These are phyloP conservation scores for Phytophthora tentaculata DNA, from an alignment of 352 stramenopile genomes.

Conservation along the genomic window DNA sequence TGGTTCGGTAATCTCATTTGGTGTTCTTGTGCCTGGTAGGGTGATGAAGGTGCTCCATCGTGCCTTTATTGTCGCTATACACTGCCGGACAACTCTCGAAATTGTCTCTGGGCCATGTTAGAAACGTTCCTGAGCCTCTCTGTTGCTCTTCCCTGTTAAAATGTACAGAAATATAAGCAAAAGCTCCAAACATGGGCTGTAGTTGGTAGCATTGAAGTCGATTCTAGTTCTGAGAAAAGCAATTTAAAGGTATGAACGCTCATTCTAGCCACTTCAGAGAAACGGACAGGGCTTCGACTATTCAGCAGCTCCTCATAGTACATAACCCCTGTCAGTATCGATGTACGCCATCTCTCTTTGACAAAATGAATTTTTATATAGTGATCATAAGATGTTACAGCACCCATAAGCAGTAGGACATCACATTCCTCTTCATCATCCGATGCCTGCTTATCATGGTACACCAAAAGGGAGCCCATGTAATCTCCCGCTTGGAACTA, in stretches of 20 bases:
- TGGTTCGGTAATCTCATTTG: neutral
- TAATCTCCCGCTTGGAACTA: neutral
- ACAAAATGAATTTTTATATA: slow-evolving; percentile 2
- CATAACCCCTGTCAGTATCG: neutral
- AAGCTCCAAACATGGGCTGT: neutral
- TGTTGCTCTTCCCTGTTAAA: neutral
- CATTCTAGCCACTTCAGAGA: neutral
- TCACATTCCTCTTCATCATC: neutral
- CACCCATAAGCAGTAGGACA: neutral
- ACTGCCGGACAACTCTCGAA: neutral
- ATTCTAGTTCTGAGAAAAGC: neutral
- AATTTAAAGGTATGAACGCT: neutral
- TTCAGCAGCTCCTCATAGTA: neutral
- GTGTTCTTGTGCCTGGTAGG: no score
- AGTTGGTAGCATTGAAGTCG: neutral
- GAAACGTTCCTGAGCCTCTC: neutral
- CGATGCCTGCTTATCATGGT: neutral
- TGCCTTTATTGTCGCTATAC: neutral
- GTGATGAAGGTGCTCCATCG: neutral
- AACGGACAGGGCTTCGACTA: neutral
- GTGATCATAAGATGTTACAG: neutral
- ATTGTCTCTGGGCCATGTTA: slow-evolving; percentile 2
- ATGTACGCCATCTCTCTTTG: slow-evolving; percentile 1
- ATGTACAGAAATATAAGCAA: slow-evolving; percentile 3
- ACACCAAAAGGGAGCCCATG: neutral